A percentile compares a stretch with the other conserved stretches of the same genome.
phyloP scores from a whole-genome alignment of 192 early-diverging fungal species.

The Physocladia obscura region DNA sequence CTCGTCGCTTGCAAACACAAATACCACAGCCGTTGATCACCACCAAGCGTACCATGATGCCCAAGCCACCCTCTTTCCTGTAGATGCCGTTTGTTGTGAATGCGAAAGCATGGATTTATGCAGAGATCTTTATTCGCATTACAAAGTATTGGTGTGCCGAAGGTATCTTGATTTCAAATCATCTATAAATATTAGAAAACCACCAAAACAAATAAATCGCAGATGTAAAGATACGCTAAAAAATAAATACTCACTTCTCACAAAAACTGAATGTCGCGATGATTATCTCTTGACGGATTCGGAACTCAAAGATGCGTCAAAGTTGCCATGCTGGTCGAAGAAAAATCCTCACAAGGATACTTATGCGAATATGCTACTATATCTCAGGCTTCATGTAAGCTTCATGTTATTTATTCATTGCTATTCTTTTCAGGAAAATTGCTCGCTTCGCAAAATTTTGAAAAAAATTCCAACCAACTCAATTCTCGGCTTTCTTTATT shows the following conservation, averaged over 20 bases:
- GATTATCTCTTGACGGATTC: conserved; percentile 96
- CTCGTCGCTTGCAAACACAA: neutral
- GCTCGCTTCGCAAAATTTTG: too few species aligned
- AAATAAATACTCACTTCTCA: conserved; percentile 90
- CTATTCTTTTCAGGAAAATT: too few species aligned
- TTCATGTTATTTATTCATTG: neutral
- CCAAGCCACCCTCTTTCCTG: neutral
- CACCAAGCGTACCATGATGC: too few species aligned
- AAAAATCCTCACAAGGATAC: conserved; percentile 95
- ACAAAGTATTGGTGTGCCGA: conserved; percentile 72
- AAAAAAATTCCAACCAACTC: neutral
- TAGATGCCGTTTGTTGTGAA: conserved; percentile 38
- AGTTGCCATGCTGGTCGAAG: conserved; percentile 80
- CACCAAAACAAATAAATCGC: too few species aligned
- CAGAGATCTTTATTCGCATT: conserved; percentile 67
- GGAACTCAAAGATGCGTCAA: conserved; percentile 76
- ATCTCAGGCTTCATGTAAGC: conserved; percentile 71
- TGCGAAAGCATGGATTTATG: conserved; percentile 86
- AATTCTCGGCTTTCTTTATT: neutral
- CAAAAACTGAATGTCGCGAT: conserved; percentile 85
- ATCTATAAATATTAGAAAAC: too few species aligned
- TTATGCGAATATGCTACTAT: conserved; percentile 97
- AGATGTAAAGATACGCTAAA: conserved; percentile 73
- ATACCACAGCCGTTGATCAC: too few species aligned
- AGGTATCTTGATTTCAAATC: neutral